Evolutionary conservation across 208 protist genomes (phyloP).

Genomic region (Leishmania tarentolae): DNA sequence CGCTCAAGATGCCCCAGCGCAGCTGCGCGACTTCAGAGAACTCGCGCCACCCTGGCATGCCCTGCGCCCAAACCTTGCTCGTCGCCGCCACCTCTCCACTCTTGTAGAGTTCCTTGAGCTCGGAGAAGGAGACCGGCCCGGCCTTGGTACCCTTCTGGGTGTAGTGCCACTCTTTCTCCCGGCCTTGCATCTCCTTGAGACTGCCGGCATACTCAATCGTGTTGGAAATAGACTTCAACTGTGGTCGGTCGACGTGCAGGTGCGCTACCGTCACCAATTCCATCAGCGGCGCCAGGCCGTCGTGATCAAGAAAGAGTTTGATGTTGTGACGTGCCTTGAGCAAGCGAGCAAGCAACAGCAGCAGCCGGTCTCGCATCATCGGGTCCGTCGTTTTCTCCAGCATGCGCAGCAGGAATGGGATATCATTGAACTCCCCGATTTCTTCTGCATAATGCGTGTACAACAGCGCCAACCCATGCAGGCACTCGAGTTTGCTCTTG

Average conservation of each 20-base stretch:
- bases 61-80: conserved; percentile 95
- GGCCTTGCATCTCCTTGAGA: conserved; percentile 61
- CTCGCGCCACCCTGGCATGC: conserved; percentile 91
- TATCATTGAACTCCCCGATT: conserved; percentile 88
- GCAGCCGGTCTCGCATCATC: conserved; percentile 85
- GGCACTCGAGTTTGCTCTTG: conserved; percentile 71
- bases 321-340: conserved; percentile 84
- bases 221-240: conserved; percentile 71
- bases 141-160: conserved; percentile 28
- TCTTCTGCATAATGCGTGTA: conserved; percentile 84
- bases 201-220: conserved; percentile 73
- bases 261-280: conserved; percentile 93
- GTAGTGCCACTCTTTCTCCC: conserved; percentile 94
- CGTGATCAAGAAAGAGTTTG: conserved; percentile 91
- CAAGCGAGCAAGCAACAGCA: conserved; percentile 79
- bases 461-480: conserved; percentile 90
- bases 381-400: conserved; percentile 75
- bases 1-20: conserved; percentile 85
- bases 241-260: conserved; percentile 90
- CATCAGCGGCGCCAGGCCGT: conserved; percentile 80
- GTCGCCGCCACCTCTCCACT: conserved; percentile 50
- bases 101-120: conserved; percentile 65
- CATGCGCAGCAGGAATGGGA: conserved; percentile 83
- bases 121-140: conserved; percentile 71
- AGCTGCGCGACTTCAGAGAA: conserved; percentile 91